Evolutionary conservation across 2,329 filamentous ascomycete species (phyloP), one percentile per base, ranked within the genome.

Genomic region (Rugonectria rugulosa): DNA sequence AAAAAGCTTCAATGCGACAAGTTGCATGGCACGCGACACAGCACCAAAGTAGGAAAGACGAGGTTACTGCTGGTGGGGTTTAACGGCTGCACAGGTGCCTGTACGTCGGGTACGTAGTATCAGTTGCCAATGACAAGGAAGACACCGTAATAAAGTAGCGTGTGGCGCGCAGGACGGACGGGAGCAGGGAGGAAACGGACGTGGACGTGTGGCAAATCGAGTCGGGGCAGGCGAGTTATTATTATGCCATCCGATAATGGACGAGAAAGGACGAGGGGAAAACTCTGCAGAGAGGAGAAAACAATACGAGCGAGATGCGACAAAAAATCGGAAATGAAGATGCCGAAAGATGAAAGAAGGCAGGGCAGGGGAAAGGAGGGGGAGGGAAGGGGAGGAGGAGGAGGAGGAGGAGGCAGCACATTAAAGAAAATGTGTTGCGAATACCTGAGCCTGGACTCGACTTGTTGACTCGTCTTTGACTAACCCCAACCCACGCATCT

Each of bases 1-100:
- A 47, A 40, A 52, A 42, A 51, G 23, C 19, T 54, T 55, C 34
- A 57, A 38, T 27, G 52, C 45, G 47, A 43, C 44, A 36, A 29
- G 44, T 57, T 32, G 49, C 60, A 59, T 62, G 45, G 61, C 61
- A 67, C 61, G 60, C 60, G 61, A 65, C 40, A 49, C 47, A 36
- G 26, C 26, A 41, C 46, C 41, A 41, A 50, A 36, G 27, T 45
- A 21, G 41, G 41, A 41, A 44, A 42, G n/a, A 37, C 37, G 17
- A 41, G 41, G 36, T 44, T 37, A 34, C 20, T 15, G 19, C n/a
- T 31, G 34, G 44, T 54, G 52, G 51, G 45, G 52, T 43, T 14
- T 21, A 31, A 15, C 5, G 20, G 9, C 10, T 10, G 29, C n/a
- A n/a, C n/a, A n/a, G n/a, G n/a, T n/a, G n/a, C n/a, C n/a, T n/a